Evolutionary conservation across 306 rosid species (phyloP).

Genomic region (Cucurbita pepo): DNA sequence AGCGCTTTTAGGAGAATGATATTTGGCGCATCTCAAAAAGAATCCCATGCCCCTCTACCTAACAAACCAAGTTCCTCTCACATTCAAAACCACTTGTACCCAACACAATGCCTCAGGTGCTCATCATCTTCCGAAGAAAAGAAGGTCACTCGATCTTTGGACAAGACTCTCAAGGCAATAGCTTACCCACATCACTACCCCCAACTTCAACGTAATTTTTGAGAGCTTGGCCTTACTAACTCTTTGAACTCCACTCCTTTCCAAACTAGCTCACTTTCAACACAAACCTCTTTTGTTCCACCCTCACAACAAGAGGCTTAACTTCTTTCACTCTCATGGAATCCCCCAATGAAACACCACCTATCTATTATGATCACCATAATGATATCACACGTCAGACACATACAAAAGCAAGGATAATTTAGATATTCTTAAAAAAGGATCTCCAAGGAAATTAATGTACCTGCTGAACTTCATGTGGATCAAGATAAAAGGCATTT

Average conservation of each 20-base stretch:
- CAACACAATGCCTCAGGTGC: not conserved
- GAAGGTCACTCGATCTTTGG: not conserved
- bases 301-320: not conserved
- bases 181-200: too few relatives aligned
- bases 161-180: too few relatives aligned
- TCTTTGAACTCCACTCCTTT: too few relatives aligned
- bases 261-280: not conserved
- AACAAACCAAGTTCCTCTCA: not conserved
- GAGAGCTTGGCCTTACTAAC: too few relatives aligned
- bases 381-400: not conserved
- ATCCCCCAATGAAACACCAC: not conserved
- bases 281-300: not conserved
- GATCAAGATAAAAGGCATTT: conserved; percentile 91
- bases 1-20: not conserved
- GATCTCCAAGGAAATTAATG: not conserved
- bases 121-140: not conserved
- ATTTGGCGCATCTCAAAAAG: not conserved
- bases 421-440: not conserved
- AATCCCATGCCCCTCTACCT: not conserved
- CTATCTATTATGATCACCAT: not conserved
- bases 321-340: not conserved
- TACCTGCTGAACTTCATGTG: conserved; percentile 81
- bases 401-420: not conserved
- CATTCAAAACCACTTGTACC: not conserved
- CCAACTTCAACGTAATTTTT: too few relatives aligned